Conservation (phyloP, 345 rosid species). For the Arabis hirsuta region DNA sequence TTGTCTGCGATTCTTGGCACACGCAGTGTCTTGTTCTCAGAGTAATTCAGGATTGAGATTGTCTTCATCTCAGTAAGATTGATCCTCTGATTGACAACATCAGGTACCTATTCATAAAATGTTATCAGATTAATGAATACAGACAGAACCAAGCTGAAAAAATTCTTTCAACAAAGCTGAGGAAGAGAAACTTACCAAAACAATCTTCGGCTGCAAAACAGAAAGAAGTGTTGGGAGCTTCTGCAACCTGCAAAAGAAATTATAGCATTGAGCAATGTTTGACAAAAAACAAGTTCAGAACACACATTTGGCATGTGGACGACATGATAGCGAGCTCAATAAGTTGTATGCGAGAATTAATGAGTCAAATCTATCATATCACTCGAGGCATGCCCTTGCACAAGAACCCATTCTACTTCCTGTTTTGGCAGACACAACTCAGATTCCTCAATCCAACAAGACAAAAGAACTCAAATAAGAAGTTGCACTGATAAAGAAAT, state of each 20-base stretch:
- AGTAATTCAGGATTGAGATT: conserved; percentile 45
- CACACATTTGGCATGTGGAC: not conserved
- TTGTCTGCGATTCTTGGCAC: conserved; percentile 48
- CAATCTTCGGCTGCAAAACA: conserved; percentile 64
- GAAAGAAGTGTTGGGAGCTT: conserved; percentile 58
- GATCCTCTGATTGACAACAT: conserved; percentile 50
- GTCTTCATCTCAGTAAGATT: conserved; percentile 40
- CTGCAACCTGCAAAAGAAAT: conserved; percentile 47
- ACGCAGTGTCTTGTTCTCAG: conserved; percentile 54
- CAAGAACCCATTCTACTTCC: not conserved
- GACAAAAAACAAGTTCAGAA: conserved; percentile 19
- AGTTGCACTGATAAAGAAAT: not conserved
- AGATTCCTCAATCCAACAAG: conserved; percentile 9
- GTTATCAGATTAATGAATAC: conserved; percentile 11
- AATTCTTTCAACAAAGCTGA: not conserved
- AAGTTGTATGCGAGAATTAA: too few species aligned
- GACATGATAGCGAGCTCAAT: conserved; percentile 1
- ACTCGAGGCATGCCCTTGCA: not conserved
- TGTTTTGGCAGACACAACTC: not conserved
- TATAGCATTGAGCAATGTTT: not conserved
- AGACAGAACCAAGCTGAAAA: conserved; percentile 8
- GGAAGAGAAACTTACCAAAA: conserved; percentile 54
- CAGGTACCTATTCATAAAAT: conserved; percentile 59
- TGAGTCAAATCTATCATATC: not conserved
- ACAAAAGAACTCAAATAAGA: conserved; percentile 3